Evolutionary conservation across 129 eudicot species (phyloP), one percentile per base, ranked within the genome.

Genomic region (Chrysanthemum seticuspe): DNA sequence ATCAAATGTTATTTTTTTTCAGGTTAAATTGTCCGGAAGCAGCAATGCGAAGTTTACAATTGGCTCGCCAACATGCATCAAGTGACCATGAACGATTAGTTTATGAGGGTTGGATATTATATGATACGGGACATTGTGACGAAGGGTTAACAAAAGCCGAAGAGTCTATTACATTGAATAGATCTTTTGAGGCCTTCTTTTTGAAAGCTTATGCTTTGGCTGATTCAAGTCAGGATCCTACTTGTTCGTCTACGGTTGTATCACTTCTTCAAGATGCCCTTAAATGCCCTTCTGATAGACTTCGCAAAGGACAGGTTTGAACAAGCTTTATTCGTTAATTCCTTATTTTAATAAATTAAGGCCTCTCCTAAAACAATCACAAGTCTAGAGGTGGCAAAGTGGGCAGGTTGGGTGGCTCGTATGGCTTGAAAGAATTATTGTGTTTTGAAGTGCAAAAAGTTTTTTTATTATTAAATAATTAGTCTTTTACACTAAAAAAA

Each of bases 271-370:
- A 90, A 78, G 98, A 94, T 73, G 98, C 98, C 61, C 80, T 94
- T 53, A 90, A 86, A 56, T 94, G 98, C 82, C 98, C 93, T 47
- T 94, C 98, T 7, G 98, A 94, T 74, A 79, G 98, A 78, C 97
- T 94, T 65, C 98, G 98, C n/a, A 94, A 94, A 81, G 98, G 98
- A 59, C 98, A 94, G 97, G 98, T 94, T 81, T 68, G 80, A 57
- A 70, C 60, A 57, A 44, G 47, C 16, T 66, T 67, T 57, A 49
- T 13, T 54, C 6, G 1, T 40, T 23, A 49, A 44, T n/a, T 53
- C 19, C 27, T 60, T 12, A 2, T 47, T 10, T 16, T 49, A n/a
- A 27, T 44, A 4, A 70, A 55, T 11, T 29, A 12, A 21, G 13
- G 52, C 21, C 16, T 14, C 47, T 40, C 47, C 44, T 10, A 2